Evolutionary conservation across 257 asterid genomes (phyloP).

Genomic region (Penstemon newberryi): DNA sequence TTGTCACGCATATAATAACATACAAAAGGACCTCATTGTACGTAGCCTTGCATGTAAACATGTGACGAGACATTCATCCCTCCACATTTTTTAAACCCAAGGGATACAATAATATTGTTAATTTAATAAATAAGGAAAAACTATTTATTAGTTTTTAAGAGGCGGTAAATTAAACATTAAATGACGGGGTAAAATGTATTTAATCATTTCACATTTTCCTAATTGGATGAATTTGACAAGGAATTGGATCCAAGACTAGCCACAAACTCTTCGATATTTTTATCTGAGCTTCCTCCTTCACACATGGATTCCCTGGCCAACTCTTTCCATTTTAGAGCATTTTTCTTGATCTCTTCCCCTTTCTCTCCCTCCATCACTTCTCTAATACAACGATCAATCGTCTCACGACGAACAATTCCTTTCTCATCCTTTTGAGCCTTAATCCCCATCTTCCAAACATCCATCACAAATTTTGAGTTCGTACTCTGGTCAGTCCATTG

Average conservation of each 20-base stretch:
- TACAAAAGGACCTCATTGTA: no score
- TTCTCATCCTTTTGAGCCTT: constrained; percentile 14
- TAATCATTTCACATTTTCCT: no score
- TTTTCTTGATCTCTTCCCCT: constrained; percentile 31
- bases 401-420: constrained; percentile 33
- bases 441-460: constrained; percentile 39
- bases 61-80: no score
- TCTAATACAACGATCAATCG: constrained; percentile 26
- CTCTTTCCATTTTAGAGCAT: constrained; percentile 37
- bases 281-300: constrained; percentile 43
- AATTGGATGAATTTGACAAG: not conserved
- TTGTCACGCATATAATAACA: no score
- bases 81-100: no score
- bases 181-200: no score
- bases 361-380: constrained; percentile 36
- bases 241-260: constrained; percentile 8
- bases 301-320: constrained; percentile 32
- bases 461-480: constrained; percentile 33
- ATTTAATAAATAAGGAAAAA: no score
- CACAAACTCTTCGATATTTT: constrained; percentile 34
- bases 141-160: no score
- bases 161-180: no score
- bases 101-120: no score
- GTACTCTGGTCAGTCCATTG: constrained; percentile 42
- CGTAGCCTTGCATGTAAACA: no score